These are phyloP conservation scores for Solanum hybrid DNA, from an alignment of 305 asterid genomes.

Conservation along the genomic window DNA sequence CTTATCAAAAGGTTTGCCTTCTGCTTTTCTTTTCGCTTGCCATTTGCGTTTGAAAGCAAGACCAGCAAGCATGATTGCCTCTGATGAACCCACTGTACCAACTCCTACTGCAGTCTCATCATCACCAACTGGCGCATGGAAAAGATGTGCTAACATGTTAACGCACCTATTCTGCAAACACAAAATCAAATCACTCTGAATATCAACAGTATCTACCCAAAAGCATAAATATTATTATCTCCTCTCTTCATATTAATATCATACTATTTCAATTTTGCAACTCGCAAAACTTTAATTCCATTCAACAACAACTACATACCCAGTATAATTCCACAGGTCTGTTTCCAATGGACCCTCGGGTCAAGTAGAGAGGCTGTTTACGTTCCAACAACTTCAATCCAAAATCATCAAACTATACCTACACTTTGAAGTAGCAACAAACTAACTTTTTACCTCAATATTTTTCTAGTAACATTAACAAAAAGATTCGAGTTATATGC, in stretches of 20 bases:
- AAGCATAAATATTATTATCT: not conserved
- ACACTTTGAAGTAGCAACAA: not conserved
- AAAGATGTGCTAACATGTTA: constrained; percentile 61
- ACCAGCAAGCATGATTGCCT: constrained; percentile 70
- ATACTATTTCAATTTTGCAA: not conserved
- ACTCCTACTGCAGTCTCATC: constrained; percentile 47
- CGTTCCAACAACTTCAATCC: not conserved
- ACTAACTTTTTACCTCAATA: not conserved
- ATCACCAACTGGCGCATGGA: constrained; percentile 51
- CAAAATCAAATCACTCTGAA: not conserved
- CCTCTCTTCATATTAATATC: not conserved
- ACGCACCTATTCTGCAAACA: constrained; percentile 52
- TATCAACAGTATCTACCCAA: not conserved
- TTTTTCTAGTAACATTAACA: not conserved
- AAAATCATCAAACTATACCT: not conserved
- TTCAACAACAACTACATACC: not conserved
- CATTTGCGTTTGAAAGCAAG: constrained; percentile 67
- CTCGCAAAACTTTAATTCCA: not conserved
- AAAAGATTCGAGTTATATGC: not conserved
- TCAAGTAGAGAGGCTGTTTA: not conserved
- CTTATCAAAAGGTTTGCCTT: constrained; percentile 32
- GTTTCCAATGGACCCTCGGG: not conserved
- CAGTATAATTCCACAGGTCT: not conserved
- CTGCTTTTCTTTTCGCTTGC: constrained; percentile 51
- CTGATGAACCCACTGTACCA: constrained; percentile 60